Evolutionary conservation across 1,284 basidiomycete genomes (phyloP).

Genomic region (Leccinum angustisporum): DNA sequence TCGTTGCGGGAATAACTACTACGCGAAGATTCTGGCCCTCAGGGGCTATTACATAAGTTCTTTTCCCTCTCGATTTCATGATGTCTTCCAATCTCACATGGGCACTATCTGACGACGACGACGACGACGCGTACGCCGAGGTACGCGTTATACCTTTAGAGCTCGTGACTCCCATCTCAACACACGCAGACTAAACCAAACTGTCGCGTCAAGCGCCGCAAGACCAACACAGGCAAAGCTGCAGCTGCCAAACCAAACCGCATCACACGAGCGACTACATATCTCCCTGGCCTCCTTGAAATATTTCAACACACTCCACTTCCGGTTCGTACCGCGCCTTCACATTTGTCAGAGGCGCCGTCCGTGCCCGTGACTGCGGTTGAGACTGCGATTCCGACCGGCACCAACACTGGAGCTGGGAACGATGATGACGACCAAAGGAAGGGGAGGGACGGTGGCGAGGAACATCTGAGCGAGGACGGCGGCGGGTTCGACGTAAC

Average conservation of each 20-base stretch:
- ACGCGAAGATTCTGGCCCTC: neutral
- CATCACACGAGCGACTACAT: conserved; percentile 15
- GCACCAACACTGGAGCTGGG: neutral
- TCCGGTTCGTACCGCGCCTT: neutral
- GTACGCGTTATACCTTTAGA: conserved; percentile 4
- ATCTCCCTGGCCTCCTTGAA: conserved; percentile 21
- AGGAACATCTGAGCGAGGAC: neutral
- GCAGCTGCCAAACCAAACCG: conserved; percentile 7
- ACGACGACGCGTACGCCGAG: conserved; percentile 25
- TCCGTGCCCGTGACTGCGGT: neutral
- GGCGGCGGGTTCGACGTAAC: conserved; percentile 24
- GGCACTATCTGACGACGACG: conserved; percentile 22
- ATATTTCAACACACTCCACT: conserved; percentile 15
- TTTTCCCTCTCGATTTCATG: neutral
- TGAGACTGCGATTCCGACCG: neutral
- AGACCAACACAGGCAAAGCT: conserved; percentile 21
- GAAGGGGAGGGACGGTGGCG: neutral
- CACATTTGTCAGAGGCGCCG: neutral
- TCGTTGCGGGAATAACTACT: too few species aligned
- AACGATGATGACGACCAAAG: neutral
- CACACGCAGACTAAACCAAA: conserved; percentile 8
- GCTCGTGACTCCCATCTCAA: neutral
- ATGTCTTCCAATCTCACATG: conserved; percentile 5
- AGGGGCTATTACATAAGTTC: neutral
- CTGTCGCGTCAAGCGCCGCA: conserved; percentile 29